Evolutionary conservation across 1,284 basidiomycete species (phyloP), one percentile per base, ranked within the genome.

Genomic region (Malassezia yamatoensis): DNA sequence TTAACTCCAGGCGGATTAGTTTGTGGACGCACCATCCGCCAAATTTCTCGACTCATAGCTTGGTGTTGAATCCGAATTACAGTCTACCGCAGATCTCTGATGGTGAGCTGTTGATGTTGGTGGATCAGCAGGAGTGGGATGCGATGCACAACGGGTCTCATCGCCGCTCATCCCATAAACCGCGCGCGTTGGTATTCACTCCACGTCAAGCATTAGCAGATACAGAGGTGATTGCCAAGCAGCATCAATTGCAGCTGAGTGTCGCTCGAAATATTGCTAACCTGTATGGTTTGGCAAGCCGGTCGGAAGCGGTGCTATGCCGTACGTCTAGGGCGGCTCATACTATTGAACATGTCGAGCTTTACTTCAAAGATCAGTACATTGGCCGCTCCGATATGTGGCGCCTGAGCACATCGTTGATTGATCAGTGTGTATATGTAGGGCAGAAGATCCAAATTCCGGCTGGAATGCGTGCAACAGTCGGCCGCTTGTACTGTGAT

Each of bases 361-460:
- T 74, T 50, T 70, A 72, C 57, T 74, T 74, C 40, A 53, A 64
- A 15, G 72, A 73, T 46, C 72, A 74, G 55, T 74, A 72, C 45
- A 60, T 74, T 43, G 71, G 71, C 11, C 57, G 72, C 16, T 68
- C 71, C 10, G 72, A 74, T 44, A 74, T 74, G 72, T 74, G 72
- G 72, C 63, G 72, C 42, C 58, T 75, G 24, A 54, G 66, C 13
- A 61, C 62, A 37, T 55, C 59, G 21, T 60, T 73, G 11, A 63
- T 70, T 34, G 72, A 74, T 49, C 61, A 64, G 15, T 75, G 72
- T 59, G 68, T 75, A 48, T 72, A 73, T 51, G 69, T 72, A 35
- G 71, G 72, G 0, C 72, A 75, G 24, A 68, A 64, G 47, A 59
- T 75, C 18, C 60, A 61, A 6, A 57, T 75, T 11, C 66, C 70